Evolutionary conservation across 768 basidiomycete genomes (phyloP), one percentile per base, ranked within the genome.

Genomic region (Mycena latifolia): DNA sequence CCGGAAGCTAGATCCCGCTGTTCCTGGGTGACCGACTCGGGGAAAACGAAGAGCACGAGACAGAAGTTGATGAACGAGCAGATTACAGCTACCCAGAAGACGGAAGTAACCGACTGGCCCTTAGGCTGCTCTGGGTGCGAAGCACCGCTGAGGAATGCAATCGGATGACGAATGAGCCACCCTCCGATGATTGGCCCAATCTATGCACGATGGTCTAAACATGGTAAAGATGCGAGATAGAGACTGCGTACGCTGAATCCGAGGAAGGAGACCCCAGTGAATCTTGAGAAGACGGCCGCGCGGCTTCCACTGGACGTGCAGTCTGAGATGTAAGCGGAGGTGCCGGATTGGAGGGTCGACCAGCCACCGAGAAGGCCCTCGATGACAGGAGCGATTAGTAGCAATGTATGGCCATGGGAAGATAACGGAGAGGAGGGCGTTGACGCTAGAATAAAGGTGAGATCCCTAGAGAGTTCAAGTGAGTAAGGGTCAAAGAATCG

Each of bases 311-410:
- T 82, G n/a, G 91, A 91, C 3, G 94, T 95, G 73, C 92, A 94
- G 72, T 95, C 94, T 37, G 91, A 90, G 55, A 95, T 81, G 71
- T 94, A 95, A 5, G 95, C 92, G 17, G 91, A 88, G n/a, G 88
- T 88, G 0, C 91, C 89, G 5, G 90, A 87, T 59, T 89, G 87
- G 11, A 96, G 78, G 0, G 94, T 90, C 9, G 91, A 87, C 87
- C 90, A 92, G 28, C 95, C 94, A 17, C 95, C 95, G 3, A 95
- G 82, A 18, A 90, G 77, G 20, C 96, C 96, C 74, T 98, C 96
- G 22, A 94, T 79, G 39, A 92, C 76, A 0, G 96, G 93, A 2
- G 95, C 92, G 53, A 96, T 66, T 28, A 97, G 78, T 22, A 98
- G 83, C 27, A 96, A 80, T 61, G 88, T 88, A 72, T 93, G 92